These are phyloP conservation scores for Dipteronia sinensis DNA, from an alignment of 345 rosid genomes.

Conservation along the genomic window DNA sequence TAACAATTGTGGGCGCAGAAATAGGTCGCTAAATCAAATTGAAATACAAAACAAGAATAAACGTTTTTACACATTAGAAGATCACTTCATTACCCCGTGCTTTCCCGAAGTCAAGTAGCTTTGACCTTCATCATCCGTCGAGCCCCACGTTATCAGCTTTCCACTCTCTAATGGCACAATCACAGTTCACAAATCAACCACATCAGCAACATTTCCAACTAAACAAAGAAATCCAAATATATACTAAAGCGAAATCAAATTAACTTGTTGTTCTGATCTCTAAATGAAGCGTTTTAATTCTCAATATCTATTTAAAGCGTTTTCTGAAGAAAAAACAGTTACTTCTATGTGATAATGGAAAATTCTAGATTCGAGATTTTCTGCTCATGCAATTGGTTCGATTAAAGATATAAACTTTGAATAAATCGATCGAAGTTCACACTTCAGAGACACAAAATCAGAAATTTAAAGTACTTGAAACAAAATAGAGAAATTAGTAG, in stretches of 20 bases:
- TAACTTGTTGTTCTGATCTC: background rate
- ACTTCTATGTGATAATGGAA: background rate
- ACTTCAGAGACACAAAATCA: background rate
- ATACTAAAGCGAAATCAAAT: background rate
- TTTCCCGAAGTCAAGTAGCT: constrained; percentile 68
- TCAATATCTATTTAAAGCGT: background rate
- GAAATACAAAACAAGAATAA: constrained; percentile 17
- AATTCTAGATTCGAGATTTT: background rate
- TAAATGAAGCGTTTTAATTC: too few species aligned
- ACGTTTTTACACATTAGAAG: constrained; percentile 14
- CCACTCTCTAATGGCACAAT: constrained; percentile 48
- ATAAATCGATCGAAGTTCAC: background rate
- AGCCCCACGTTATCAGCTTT: constrained; percentile 85
- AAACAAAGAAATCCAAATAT: background rate
- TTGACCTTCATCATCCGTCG: constrained; percentile 74
- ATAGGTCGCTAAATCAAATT: constrained; percentile 32
- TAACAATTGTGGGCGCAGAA: constrained; percentile 23
- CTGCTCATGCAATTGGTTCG: background rate
- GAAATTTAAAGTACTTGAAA: background rate
- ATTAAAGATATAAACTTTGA: background rate
- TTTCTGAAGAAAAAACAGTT: too few species aligned
- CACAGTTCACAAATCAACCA: background rate
- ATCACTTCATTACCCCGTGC: constrained; percentile 69
- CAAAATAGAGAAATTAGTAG: background rate
- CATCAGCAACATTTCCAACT: background rate